These are phyloP conservation scores for Boletus rubescentipes DNA, from an alignment of 768 basidiomycete genomes.

Conservation along the genomic window DNA sequence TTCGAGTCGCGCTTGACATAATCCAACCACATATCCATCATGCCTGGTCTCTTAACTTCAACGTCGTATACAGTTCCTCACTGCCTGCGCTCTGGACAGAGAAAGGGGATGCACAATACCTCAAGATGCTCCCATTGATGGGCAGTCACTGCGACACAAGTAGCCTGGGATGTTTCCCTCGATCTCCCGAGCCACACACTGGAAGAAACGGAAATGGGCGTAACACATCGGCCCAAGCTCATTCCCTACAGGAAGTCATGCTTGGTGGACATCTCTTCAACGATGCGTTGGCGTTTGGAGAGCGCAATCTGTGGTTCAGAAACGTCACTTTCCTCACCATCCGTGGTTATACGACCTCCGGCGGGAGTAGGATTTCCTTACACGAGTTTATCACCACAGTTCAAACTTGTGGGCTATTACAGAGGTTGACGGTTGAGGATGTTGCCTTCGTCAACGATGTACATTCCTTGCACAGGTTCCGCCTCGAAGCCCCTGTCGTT, in stretches of 20 bases:
- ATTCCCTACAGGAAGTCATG: background rate
- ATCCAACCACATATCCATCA: background rate
- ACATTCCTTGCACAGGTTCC: constrained; percentile 1
- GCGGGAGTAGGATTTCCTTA: background rate
- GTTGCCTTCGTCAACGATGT: constrained; percentile 6
- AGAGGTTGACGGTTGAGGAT: constrained; percentile 5
- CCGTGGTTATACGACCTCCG: background rate
- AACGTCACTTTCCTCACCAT: constrained; percentile 3
- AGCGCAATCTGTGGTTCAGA: constrained; percentile 1
- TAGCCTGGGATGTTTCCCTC: background rate
- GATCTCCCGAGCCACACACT: background rate
- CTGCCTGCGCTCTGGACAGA: constrained; percentile 8
- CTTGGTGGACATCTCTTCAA: background rate
- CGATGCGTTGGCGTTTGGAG: background rate
- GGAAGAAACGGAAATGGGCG: background rate
- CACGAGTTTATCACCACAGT: background rate
- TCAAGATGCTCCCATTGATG: background rate
- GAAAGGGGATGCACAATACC: background rate
- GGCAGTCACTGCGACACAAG: background rate
- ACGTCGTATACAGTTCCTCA: background rate
- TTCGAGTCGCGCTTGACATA: background rate
- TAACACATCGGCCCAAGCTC: background rate
- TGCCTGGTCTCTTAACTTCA: constrained; percentile 3
- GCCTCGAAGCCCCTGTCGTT: constrained; percentile 1
- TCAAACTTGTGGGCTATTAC: background rate